phyloP scores from a whole-genome alignment of 2,329 filamentous ascomycete genomes.

The Ascochyta fabae region DNA sequence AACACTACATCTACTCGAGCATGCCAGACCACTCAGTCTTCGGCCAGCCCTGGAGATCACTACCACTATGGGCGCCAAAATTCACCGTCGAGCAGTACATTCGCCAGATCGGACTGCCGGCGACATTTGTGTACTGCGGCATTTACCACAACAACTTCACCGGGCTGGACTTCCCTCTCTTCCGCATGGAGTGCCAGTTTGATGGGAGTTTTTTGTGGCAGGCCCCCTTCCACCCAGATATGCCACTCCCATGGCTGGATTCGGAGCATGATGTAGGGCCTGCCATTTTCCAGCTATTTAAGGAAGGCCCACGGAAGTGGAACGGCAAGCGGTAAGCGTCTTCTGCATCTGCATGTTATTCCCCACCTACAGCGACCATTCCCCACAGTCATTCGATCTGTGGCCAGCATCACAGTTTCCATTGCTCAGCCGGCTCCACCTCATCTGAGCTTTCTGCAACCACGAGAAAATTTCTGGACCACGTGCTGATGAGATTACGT shows the following conservation, averaged over 20 bases:
- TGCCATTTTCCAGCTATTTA: constrained; percentile 90
- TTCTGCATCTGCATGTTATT: constrained; percentile 27
- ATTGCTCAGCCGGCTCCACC: constrained; percentile 18
- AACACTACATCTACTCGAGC: constrained; percentile 94
- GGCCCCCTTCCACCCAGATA: constrained; percentile 89
- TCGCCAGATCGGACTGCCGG: constrained; percentile 77
- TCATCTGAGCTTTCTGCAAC: constrained; percentile 18
- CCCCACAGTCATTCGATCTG: constrained; percentile 33
- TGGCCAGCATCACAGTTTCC: constrained; percentile 23
- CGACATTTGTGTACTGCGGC: constrained; percentile 93
- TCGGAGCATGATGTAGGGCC: constrained; percentile 96
- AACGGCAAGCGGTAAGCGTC: constrained; percentile 68
- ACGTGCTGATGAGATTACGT: constrained; percentile 27
- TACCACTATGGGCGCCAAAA: constrained; percentile 92
- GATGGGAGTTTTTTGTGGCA: constrained; percentile 92
- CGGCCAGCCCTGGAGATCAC: constrained; percentile 75
- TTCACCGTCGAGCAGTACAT: constrained; percentile 93
- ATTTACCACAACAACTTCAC: constrained; percentile 99
- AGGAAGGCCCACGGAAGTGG: constrained; percentile 89
- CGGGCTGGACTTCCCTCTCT: constrained; percentile 86
- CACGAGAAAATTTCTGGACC: constrained; percentile 17
- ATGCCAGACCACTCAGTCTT: constrained; percentile 94
- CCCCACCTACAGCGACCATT: constrained; percentile 26
- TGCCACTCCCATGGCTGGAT: constrained; percentile 91
- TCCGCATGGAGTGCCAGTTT: constrained; percentile 87